phyloP scores from a whole-genome alignment of 2,329 filamentous ascomycete species.

The Fusarium compactum region DNA sequence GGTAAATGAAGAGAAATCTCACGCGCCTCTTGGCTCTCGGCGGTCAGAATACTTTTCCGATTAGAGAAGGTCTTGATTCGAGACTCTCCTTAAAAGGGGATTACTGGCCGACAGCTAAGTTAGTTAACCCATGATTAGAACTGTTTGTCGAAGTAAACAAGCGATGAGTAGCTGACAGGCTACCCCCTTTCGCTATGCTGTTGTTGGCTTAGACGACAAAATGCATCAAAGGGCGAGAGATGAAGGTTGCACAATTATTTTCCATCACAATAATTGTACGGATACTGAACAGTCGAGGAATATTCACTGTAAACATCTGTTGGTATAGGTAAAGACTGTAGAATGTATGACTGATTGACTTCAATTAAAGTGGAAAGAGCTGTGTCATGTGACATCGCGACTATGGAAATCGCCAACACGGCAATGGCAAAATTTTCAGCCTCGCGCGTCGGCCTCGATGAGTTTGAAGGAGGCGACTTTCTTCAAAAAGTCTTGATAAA shows the following conservation, averaged over 20 bases:
- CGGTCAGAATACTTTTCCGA: slow-evolving; percentile 28
- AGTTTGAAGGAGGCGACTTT: background rate
- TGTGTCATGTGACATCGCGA: slow-evolving; percentile 46
- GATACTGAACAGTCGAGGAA: background rate
- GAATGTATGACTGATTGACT: slow-evolving; percentile 13
- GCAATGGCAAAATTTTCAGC: slow-evolving; percentile 45
- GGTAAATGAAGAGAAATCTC: slow-evolving; percentile 38
- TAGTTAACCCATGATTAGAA: background rate
- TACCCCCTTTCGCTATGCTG: background rate
- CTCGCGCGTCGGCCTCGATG: slow-evolving; percentile 11
- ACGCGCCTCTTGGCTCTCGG: slow-evolving; percentile 35
- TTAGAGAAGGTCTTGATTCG: slow-evolving; percentile 25
- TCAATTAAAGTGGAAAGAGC: slow-evolving; percentile 26
- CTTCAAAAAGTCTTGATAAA: slow-evolving; percentile 6
- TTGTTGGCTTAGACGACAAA: background rate
- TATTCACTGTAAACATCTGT: background rate
- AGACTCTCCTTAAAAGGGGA: slow-evolving; percentile 5
- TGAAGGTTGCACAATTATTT: background rate
- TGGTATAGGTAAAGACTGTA: background rate
- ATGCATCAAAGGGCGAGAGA: background rate
- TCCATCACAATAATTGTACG: background rate
- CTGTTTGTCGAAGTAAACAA: slow-evolving; percentile 4
- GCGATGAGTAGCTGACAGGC: background rate
- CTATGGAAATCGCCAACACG: slow-evolving; percentile 27
- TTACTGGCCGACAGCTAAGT: slow-evolving; percentile 9